Conservation (phyloP, 192 early-diverging fungal species). For the Linnemannia exigua region DNA sequence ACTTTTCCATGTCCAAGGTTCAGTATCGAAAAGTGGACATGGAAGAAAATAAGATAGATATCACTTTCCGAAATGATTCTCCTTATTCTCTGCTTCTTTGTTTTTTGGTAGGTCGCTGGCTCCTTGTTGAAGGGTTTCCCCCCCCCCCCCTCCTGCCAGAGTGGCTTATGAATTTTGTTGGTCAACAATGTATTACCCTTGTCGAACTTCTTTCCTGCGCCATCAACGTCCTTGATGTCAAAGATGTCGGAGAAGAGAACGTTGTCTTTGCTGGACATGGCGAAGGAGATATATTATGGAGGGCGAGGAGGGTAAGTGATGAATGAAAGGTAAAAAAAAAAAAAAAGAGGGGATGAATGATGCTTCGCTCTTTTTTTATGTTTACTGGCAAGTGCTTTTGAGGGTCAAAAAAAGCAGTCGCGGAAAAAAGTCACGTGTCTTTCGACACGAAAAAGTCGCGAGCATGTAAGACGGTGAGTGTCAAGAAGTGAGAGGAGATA, state of each 20-base stretch:
- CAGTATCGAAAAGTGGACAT: no score
- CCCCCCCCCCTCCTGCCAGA: no score
- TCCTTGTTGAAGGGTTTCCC: no score
- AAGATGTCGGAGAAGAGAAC: constrained; percentile 92
- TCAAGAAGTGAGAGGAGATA: no score
- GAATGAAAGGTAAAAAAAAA: background rate
- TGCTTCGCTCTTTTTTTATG: constrained; percentile 9
- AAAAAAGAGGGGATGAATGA: background rate
- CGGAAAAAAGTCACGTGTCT: background rate
- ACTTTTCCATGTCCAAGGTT: no score
- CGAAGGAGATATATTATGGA: constrained; percentile 11
- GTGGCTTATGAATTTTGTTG: background rate
- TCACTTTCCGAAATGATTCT: no score
- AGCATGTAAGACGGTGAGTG: no score
- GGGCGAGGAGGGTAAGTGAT: background rate
- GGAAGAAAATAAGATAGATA: no score
- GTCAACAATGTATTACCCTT: constrained; percentile 68
- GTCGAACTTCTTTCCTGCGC: constrained; percentile 94
- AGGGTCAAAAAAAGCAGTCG: background rate
- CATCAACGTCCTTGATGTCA: constrained; percentile 90
- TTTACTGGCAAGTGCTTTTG: background rate
- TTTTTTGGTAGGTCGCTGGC: no score
- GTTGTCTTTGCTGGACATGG: constrained; percentile 78
- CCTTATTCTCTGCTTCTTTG: no score
- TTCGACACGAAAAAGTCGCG: no score